A percentile compares a stretch with the other conserved stretches of the same genome.
These are phyloP conservation scores for Hysterium pulicare DNA, from an alignment of 2,329 filamentous ascomycete genomes.

Conservation along the genomic window DNA sequence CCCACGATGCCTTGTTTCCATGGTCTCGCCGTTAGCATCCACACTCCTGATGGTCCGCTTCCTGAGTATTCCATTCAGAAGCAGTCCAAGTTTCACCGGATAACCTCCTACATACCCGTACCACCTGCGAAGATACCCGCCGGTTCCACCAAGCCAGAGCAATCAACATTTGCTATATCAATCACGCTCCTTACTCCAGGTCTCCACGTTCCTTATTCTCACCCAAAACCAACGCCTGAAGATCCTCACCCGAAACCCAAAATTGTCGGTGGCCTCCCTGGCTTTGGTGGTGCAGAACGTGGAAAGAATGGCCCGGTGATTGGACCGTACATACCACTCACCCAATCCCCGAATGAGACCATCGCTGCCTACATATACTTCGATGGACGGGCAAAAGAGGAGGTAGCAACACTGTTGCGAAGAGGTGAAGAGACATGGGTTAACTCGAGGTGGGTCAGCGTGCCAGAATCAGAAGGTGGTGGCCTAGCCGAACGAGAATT, in stretches of 20 bases:
- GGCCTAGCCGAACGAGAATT: constrained; percentile 96
- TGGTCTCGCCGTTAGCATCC: constrained; percentile 96
- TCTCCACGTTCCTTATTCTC: constrained; percentile 87
- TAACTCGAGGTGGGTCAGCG: constrained; percentile 95
- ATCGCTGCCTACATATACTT: constrained; percentile 99
- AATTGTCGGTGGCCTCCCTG: constrained; percentile 69
- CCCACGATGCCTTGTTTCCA: constrained; percentile 88
- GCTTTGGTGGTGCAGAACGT: constrained; percentile 46
- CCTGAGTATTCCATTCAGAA: constrained; percentile 93
- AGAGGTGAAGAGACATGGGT: constrained; percentile 99
- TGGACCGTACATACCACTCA: constrained; percentile 86
- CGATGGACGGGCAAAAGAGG: constrained; percentile 89
- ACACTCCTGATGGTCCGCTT: constrained; percentile 74
- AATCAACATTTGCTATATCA: constrained; percentile 95
- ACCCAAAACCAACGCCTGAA: constrained; percentile 71
- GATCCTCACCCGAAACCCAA: constrained; percentile 80
- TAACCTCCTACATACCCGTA: constrained; percentile 96
- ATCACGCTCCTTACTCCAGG: constrained; percentile 91
- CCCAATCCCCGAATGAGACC: constrained; percentile 90
- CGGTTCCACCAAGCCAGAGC: constrained; percentile 72
- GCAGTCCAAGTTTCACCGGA: constrained; percentile 83
- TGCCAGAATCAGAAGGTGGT: constrained; percentile 85
- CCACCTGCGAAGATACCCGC: constrained; percentile 74
- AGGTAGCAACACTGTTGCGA: constrained; percentile 88
- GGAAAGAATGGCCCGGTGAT: constrained; percentile 58